These are phyloP conservation scores for Hamamelis virginiana DNA, from an alignment of 164 flowering plant species.

Conservation along the genomic window DNA sequence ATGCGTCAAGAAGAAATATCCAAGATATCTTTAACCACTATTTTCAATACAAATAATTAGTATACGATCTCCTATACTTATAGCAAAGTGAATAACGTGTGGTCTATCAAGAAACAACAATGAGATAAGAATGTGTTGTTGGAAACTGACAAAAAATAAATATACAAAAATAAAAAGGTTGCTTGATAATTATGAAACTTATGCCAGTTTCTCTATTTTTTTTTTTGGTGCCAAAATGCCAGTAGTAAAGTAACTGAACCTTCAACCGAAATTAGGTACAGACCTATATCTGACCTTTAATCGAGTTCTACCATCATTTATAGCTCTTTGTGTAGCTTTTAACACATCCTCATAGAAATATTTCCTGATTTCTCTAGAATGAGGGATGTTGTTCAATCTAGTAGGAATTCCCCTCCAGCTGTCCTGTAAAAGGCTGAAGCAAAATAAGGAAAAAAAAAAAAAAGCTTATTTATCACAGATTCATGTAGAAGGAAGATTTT, in stretches of 20 bases:
- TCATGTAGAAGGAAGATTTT: neutral
- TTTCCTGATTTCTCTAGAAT: constrained; percentile 88
- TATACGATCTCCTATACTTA: too few species aligned
- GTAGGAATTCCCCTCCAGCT: constrained; percentile 96
- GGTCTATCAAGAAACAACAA: neutral
- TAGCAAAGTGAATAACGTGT: too few species aligned
- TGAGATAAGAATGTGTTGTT: too few species aligned
- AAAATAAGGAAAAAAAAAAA: constrained; percentile 28
- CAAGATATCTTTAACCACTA: too few species aligned
- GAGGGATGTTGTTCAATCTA: constrained; percentile 90
- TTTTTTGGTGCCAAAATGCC: too few species aligned
- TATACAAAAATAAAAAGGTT: too few species aligned
- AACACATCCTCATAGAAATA: constrained; percentile 90
- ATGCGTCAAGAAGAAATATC: too few species aligned
- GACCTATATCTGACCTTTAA: constrained; percentile 52
- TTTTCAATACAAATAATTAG: too few species aligned
- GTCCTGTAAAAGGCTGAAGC: constrained; percentile 53
- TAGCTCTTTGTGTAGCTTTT: constrained; percentile 74
- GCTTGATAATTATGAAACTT: neutral
- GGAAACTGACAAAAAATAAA: too few species aligned
- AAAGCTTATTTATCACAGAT: constrained; percentile 1
- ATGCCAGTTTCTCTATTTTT: neutral
- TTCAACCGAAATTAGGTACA: neutral
- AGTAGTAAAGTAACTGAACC: neutral
- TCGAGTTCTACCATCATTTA: constrained; percentile 64